Percentiles rank a stretch among this genome's conserved stretches.
These are phyloP conservation scores for Lathyrus oleraceus DNA, from an alignment of 306 rosid genomes.

Conservation along the genomic window DNA sequence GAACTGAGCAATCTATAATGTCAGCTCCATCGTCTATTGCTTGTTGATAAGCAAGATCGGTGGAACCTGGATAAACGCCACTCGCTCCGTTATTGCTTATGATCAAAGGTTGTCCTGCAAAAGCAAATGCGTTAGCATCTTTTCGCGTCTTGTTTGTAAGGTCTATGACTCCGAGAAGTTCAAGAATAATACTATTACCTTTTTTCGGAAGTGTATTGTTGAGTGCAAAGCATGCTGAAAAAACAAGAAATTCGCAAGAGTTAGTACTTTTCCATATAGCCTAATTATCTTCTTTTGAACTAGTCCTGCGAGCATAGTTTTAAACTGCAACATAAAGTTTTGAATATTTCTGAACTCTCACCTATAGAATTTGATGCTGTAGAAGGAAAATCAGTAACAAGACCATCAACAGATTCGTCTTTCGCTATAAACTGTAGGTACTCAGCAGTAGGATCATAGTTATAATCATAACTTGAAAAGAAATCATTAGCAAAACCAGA, in stretches of 20 bases:
- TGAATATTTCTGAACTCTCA: constrained; percentile 22
- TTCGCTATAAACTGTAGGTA: constrained; percentile 70
- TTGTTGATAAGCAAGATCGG: constrained; percentile 77
- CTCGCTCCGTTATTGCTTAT: constrained; percentile 84
- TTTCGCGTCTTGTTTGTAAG: background rate
- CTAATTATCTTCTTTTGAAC: background rate
- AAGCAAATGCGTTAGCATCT: background rate
- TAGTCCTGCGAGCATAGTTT: background rate
- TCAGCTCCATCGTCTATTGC: constrained; percentile 80
- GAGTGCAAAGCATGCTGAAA: constrained; percentile 70
- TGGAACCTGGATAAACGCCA: constrained; percentile 74
- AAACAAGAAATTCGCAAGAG: constrained; percentile 26
- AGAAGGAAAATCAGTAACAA: constrained; percentile 69
- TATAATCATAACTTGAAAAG: constrained; percentile 54
- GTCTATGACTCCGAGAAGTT: background rate
- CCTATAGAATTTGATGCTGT: constrained; percentile 77
- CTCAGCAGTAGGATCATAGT: constrained; percentile 69
- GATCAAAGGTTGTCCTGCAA: constrained; percentile 58
- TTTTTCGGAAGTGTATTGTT: constrained; percentile 40
- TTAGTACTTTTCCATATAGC: background rate
- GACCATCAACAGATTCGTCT: constrained; percentile 72
- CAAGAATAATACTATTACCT: constrained; percentile 45
- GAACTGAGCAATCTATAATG: constrained; percentile 89
- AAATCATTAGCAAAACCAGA: constrained; percentile 78
- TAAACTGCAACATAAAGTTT: background rate